A percentile compares a stretch with the other conserved stretches of the same genome.
Conservation (phyloP, 768 basidiomycete genomes). For the Mycena floridula region DNA sequence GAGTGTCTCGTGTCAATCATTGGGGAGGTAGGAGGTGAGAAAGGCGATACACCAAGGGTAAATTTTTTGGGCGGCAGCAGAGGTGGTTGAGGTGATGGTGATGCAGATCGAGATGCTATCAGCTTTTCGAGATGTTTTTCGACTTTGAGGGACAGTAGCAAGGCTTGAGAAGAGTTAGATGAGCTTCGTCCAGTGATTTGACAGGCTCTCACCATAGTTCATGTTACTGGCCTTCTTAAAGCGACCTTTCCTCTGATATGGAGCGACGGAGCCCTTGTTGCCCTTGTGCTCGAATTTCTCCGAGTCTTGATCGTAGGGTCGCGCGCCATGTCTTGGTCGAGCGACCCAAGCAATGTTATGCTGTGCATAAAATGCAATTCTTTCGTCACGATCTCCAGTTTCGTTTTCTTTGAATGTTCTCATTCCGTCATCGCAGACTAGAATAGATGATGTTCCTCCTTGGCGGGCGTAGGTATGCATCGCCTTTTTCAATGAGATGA, state of each 20-base stretch:
- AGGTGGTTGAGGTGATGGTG: neutral
- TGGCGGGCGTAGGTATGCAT: slow-evolving; percentile 87
- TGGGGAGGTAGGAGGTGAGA: too few relatives aligned
- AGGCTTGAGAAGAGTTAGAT: too few relatives aligned
- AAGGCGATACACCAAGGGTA: slow-evolving; percentile 4
- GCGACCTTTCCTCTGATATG: slow-evolving; percentile 64
- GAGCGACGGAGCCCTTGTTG: slow-evolving; percentile 23
- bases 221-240: slow-evolving; percentile 96
- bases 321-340: slow-evolving; percentile 51
- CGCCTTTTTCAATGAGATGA: slow-evolving; percentile 70
- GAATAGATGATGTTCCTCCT: slow-evolving; percentile 71
- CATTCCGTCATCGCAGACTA: slow-evolving; percentile 78
- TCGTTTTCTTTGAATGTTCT: slow-evolving; percentile 33
- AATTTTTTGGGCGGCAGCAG: neutral
- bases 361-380: slow-evolving; percentile 65
- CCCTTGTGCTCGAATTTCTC: slow-evolving; percentile 7
- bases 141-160: slow-evolving; percentile 60
- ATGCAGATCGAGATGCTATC: neutral
- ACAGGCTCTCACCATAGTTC: slow-evolving; percentile 61
- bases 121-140: slow-evolving; percentile 38
- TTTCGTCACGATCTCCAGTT: slow-evolving; percentile 51
- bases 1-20: too few relatives aligned
- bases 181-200: too few relatives aligned
- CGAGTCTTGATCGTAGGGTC: neutral
- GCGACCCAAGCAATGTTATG: slow-evolving; percentile 77